A percentile compares a stretch with the other conserved stretches of the same genome.
These are phyloP conservation scores for Cyphellophora attinorum DNA, from an alignment of 2,329 filamentous ascomycete species.

Conservation along the genomic window DNA sequence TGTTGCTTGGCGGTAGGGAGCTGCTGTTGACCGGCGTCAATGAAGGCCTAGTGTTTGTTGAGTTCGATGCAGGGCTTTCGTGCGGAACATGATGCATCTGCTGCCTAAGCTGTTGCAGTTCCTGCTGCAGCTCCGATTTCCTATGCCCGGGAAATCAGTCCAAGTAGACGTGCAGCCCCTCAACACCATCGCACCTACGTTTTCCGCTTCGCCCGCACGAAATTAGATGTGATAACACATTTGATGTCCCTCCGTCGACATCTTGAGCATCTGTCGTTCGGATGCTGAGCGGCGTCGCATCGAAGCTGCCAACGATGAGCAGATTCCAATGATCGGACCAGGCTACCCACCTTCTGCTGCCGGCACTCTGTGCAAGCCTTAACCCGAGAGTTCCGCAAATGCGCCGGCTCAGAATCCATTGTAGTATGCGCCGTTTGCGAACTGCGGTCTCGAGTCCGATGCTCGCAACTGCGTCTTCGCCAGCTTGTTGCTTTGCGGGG, in stretches of 20 bases:
- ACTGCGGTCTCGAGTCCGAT: too few species aligned
- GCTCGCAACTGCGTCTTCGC: too few species aligned
- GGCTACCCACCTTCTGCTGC: slow-evolving; percentile 51
- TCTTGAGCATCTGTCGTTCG: slow-evolving; percentile 8
- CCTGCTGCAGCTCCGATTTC: slow-evolving; percentile 15
- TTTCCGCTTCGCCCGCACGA: slow-evolving; percentile 6
- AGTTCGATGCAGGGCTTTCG: too few species aligned
- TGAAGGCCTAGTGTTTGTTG: too few species aligned
- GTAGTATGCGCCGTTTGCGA: too few species aligned
- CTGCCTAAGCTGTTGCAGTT: slow-evolving; percentile 5
- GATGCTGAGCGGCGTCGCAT: slow-evolving; percentile 7
- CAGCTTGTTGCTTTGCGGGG: too few species aligned
- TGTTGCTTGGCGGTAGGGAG: too few species aligned
- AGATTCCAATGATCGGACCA: background rate
- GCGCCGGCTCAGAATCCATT: background rate
- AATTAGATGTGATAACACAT: slow-evolving; percentile 7
- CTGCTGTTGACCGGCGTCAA: too few species aligned
- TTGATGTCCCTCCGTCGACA: slow-evolving; percentile 6
- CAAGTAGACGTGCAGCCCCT: slow-evolving; percentile 1
- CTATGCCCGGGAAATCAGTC: background rate
- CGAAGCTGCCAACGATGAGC: slow-evolving; percentile 4
- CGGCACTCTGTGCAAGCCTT: slow-evolving; percentile 58
- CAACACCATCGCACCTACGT: slow-evolving; percentile 3
- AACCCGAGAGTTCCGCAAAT: slow-evolving; percentile 1
- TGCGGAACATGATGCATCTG: too few species aligned